Evolutionary conservation across 202 grass and related monocot species (phyloP).

Genomic region (Musa balbisiana): DNA sequence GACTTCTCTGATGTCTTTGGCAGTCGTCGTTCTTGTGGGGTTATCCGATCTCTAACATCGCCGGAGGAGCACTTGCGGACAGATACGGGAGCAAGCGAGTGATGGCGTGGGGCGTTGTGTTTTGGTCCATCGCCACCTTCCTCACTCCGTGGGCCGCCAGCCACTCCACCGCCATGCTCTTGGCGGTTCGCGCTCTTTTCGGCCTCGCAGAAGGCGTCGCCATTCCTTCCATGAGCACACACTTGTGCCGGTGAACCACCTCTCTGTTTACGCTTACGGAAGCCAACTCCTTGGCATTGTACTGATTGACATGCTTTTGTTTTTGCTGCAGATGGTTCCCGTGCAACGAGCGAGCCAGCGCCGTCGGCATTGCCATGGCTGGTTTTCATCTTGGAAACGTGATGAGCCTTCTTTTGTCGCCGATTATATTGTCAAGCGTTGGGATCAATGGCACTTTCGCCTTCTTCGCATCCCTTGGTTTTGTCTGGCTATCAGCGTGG

Average conservation of each 20-base stretch:
- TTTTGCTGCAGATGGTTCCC: conserved; percentile 71
- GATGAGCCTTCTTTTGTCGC: conserved; percentile 67
- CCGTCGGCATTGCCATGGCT: conserved; percentile 83
- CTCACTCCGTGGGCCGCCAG: conserved; percentile 89
- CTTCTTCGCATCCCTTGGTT: conserved; percentile 73
- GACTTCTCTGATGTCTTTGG: not conserved
- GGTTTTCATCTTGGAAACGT: conserved; percentile 98
- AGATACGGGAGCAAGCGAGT: conserved; percentile 84
- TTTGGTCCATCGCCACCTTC: conserved; percentile 92
- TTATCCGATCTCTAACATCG: conserved; percentile 80
- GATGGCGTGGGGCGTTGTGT: conserved; percentile 62
- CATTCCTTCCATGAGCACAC: conserved; percentile 94
- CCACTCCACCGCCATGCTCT: conserved; percentile 51
- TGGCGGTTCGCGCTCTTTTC: conserved; percentile 61
- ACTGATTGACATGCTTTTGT: not conserved
- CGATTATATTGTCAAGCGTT: conserved; percentile 70
- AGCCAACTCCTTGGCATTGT: no score
- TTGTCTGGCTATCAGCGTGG: conserved; percentile 63
- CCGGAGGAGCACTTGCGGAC: conserved; percentile 83
- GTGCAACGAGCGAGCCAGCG: conserved; percentile 72
- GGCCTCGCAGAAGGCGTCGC: conserved; percentile 89
- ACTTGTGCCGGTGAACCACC: conserved; percentile 55
- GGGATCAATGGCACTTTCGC: conserved; percentile 63
- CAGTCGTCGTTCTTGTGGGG: conserved; percentile 99
- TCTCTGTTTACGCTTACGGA: not conserved